Evolutionary conservation across 2,329 filamentous ascomycete species (phyloP).

Genomic region (Colletotrichum salicis): DNA sequence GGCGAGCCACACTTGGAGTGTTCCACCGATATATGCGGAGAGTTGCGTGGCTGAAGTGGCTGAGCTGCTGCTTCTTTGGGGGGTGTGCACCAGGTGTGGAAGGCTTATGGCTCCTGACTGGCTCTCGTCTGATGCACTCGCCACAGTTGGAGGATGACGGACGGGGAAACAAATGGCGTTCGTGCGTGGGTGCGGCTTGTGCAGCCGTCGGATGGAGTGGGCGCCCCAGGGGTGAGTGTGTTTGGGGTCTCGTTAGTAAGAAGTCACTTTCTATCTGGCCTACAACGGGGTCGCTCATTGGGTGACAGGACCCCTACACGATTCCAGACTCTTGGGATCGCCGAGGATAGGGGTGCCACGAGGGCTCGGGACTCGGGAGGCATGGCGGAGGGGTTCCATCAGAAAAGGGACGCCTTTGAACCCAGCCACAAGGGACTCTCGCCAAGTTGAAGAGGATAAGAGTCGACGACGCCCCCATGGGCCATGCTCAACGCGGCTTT

Average conservation of each 20-base stretch:
- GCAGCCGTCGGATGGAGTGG: constrained; percentile 12
- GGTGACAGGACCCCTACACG: constrained; percentile 11
- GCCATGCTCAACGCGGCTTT: not conserved
- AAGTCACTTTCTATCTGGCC: constrained; percentile 38
- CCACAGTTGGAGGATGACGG: constrained; percentile 6
- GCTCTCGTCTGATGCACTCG: constrained; percentile 29
- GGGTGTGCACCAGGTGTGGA: constrained; percentile 4
- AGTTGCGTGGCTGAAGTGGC: constrained; percentile 26
- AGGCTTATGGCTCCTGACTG: constrained; percentile 15
- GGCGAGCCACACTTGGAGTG: constrained; percentile 16
- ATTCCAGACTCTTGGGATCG: constrained; percentile 36
- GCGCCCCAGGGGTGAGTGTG: constrained; percentile 11
- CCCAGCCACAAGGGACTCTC: constrained; percentile 16
- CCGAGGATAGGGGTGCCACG: constrained; percentile 30
- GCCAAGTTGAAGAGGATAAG: constrained; percentile 28
- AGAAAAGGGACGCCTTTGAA: constrained; percentile 10
- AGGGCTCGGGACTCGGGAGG: constrained; percentile 23
- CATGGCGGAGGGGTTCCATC: constrained; percentile 26
- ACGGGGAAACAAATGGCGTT: not conserved
- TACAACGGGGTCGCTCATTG: constrained; percentile 22
- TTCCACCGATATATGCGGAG: not conserved
- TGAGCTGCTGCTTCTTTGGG: constrained; percentile 11
- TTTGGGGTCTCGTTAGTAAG: constrained; percentile 26
- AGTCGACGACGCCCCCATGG: constrained; percentile 12
- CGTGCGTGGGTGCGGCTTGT: constrained; percentile 12